Percentiles rank a stretch among this genome's conserved stretches.
Conservation (phyloP, 2,329 filamentous ascomycete species). For the Beauveria medogensis region DNA sequence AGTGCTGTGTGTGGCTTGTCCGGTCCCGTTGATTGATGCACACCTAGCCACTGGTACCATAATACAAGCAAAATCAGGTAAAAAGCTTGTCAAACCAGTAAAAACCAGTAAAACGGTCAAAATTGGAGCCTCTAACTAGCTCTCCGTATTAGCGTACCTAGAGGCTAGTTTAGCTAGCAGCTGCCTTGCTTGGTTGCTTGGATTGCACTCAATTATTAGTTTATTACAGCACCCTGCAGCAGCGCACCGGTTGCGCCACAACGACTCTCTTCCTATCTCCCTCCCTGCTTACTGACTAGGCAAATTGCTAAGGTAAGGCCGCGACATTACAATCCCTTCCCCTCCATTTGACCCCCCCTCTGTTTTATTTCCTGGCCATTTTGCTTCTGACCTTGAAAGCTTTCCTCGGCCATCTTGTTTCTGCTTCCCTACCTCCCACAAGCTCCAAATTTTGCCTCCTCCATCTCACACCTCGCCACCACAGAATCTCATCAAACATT, state of each 20-base stretch:
- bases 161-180: not conserved
- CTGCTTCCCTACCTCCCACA: conserved; percentile 1
- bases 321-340: conserved; percentile 1
- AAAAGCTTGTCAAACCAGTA: not conserved
- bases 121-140: too few relatives aligned
- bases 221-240: not conserved
- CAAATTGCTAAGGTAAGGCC: not conserved
- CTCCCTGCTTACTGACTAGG: not conserved
- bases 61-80: not conserved
- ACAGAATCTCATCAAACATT: not conserved
- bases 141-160: not conserved
- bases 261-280: not conserved
- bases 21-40: not conserved
- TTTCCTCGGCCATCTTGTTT: not conserved
- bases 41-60: not conserved
- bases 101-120: not conserved
- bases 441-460: conserved; percentile 1
- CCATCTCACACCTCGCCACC: not conserved
- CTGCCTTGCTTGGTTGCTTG: not conserved
- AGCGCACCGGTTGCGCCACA: not conserved
- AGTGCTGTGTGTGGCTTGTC: not conserved
- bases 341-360: not conserved
- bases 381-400: conserved; percentile 9
- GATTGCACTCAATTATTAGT: not conserved
- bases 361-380: conserved; percentile 4